Conservation (phyloP, 2,329 filamentous ascomycete genomes). For the Fusarium sp. region DNA sequence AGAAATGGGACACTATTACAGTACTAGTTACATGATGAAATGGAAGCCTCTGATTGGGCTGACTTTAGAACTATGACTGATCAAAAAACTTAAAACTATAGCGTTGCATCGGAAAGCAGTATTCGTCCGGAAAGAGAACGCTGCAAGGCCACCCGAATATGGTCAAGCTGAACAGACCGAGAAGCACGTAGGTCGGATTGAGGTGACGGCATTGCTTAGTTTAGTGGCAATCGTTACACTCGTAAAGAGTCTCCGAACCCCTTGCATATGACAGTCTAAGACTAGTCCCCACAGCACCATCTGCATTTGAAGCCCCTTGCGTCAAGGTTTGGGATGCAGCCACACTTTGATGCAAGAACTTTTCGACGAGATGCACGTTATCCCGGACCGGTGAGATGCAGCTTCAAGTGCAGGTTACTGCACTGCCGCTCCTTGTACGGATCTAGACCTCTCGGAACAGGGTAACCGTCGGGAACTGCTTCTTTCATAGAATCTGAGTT, state of each 20-base stretch:
- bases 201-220: background rate
- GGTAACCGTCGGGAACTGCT: conserved; percentile 8
- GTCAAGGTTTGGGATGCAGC: conserved; percentile 32
- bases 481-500: conserved; percentile 25
- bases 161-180: conserved; percentile 18
- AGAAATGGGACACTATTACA: background rate
- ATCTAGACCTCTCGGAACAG: conserved; percentile 13
- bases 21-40: background rate
- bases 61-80: conserved; percentile 8
- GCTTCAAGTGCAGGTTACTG: conserved; percentile 17
- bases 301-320: conserved; percentile 30
- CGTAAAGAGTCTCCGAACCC: conserved; percentile 28
- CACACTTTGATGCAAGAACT: conserved; percentile 23
- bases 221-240: conserved; percentile 24
- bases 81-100: conserved; percentile 9
- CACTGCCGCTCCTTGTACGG: conserved; percentile 7
- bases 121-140: conserved; percentile 11
- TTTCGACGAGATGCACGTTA: conserved; percentile 31
- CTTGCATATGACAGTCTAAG: conserved; percentile 34
- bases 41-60: background rate
- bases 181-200: conserved; percentile 14
- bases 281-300: conserved; percentile 15
- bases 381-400: conserved; percentile 36
- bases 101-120: conserved; percentile 10
- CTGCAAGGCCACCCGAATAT: conserved; percentile 31